Percentiles rank a stretch among this genome's conserved stretches.
Conservation (phyloP, 495 filamentous ascomycete species). For the Penicillium egyptiacum region DNA sequence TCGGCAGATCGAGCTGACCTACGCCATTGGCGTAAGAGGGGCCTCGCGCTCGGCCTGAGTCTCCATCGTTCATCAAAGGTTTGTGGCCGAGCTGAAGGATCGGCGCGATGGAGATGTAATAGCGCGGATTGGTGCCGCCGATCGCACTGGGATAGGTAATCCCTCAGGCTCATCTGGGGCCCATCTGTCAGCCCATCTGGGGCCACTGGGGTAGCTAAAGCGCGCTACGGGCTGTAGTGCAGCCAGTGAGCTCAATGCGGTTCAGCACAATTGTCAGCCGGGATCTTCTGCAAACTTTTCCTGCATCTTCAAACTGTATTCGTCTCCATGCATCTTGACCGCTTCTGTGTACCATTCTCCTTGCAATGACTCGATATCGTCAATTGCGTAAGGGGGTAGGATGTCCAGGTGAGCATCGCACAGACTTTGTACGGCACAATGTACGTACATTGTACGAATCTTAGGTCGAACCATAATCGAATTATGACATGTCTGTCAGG, state of each 20-base stretch:
- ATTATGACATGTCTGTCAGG: neutral
- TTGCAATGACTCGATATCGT: neutral
- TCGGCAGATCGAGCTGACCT: conserved; percentile 28
- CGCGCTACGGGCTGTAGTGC: conserved; percentile 29
- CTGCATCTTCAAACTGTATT: conserved; percentile 5
- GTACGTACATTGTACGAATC: neutral
- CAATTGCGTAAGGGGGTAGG: neutral
- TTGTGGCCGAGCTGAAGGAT: conserved; percentile 28
- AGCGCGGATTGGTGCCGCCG: conserved; percentile 32
- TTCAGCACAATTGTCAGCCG: conserved; percentile 31
- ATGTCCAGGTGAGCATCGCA: too few species aligned
- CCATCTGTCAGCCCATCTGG: conserved; percentile 22
- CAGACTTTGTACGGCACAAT: neutral
- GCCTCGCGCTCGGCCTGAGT: conserved; percentile 12
- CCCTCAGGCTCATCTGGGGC: conserved; percentile 19
- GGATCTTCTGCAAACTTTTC: conserved; percentile 17
- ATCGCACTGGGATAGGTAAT: conserved; percentile 23
- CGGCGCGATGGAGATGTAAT: conserved; percentile 36
- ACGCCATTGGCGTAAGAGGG: conserved; percentile 8
- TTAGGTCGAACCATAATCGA: neutral
- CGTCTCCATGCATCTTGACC: conserved; percentile 20
- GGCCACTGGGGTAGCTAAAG: conserved; percentile 12
- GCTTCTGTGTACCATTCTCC: conserved; percentile 4
- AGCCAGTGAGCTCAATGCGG: conserved; percentile 25
- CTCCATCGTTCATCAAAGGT: conserved; percentile 30